Percentiles rank a stretch among this genome's conserved stretches.
Conservation (phyloP, 805 yeast species). For the Kodamaea hsintzibuensis region DNA sequence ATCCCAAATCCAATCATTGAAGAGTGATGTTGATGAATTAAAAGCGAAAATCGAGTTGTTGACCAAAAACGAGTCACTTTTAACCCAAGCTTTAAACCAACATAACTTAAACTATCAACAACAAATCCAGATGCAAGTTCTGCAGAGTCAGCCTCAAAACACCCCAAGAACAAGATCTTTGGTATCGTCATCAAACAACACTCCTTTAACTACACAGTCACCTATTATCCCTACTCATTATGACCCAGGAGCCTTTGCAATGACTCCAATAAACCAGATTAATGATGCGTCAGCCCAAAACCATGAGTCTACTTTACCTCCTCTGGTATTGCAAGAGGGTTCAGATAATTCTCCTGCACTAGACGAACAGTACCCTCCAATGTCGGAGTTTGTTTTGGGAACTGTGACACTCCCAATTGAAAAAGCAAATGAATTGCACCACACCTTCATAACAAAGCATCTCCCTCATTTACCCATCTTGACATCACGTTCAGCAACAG, state of each 20-base stretch:
- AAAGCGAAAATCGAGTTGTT: conserved; percentile 69
- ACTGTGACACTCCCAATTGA: conserved; percentile 65
- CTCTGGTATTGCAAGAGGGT: conserved; percentile 23
- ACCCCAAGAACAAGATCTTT: conserved; percentile 5
- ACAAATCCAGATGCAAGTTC: conserved; percentile 18
- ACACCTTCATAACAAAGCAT: conserved; percentile 62
- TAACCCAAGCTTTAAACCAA: conserved; percentile 61
- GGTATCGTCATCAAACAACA: conserved; percentile 5
- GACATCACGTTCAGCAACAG: conserved; percentile 67
- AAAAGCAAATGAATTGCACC: conserved; percentile 74
- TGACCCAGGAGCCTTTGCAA: conserved; percentile 5
- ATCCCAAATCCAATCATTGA: conserved; percentile 78
- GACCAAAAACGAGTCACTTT: conserved; percentile 61
- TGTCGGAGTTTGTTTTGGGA: conserved; percentile 72
- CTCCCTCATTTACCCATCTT: conserved; percentile 81
- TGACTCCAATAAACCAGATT: conserved; percentile 9
- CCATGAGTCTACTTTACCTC: conserved; percentile 8
- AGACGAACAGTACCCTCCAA: conserved; percentile 20
- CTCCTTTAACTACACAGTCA: conserved; percentile 5
- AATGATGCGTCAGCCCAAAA: conserved; percentile 16
- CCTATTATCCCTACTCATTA: conserved; percentile 6
- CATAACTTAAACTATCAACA: conserved; percentile 35
- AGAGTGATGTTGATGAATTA: conserved; percentile 83
- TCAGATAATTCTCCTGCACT: conserved; percentile 33
- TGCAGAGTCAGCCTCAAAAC: conserved; percentile 1